Percentiles rank a stretch among this genome's conserved stretches.
These are phyloP conservation scores for Penicillium crustosum DNA, from an alignment of 2,329 filamentous ascomycete genomes.

Conservation along the genomic window DNA sequence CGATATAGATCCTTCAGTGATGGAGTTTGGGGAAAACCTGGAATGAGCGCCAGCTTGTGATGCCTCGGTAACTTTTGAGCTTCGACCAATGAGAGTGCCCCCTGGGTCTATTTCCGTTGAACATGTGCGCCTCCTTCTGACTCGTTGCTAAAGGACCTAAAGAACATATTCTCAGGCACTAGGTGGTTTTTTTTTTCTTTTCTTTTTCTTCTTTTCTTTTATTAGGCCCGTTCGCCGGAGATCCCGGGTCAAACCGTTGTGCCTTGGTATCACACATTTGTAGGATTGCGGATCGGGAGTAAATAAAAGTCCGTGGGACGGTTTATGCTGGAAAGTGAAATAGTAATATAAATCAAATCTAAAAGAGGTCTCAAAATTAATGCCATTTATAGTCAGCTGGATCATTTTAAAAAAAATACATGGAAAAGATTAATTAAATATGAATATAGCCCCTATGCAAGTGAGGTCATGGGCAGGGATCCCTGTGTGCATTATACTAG, in stretches of 20 bases:
- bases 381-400: neutral
- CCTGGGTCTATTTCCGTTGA: neutral
- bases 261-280: neutral
- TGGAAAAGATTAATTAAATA: neutral
- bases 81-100: conserved; percentile 11
- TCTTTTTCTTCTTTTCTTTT: neutral
- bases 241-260: neutral
- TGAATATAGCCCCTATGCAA: neutral
- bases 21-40: neutral
- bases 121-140: neutral
- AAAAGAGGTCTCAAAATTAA: neutral
- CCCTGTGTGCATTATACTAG: neutral
- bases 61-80: conserved; percentile 20
- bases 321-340: neutral
- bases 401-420: neutral
- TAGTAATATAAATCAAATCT: neutral
- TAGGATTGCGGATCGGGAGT: neutral
- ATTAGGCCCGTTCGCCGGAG: neutral
- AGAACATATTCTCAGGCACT: neutral
- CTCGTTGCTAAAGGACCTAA: neutral
- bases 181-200: too few species aligned
- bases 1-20: neutral
- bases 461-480: neutral
- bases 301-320: neutral
- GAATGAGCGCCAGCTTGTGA: conserved; percentile 14